Conservation (phyloP, 305 asterid species). For the Euphrasia arctica region DNA sequence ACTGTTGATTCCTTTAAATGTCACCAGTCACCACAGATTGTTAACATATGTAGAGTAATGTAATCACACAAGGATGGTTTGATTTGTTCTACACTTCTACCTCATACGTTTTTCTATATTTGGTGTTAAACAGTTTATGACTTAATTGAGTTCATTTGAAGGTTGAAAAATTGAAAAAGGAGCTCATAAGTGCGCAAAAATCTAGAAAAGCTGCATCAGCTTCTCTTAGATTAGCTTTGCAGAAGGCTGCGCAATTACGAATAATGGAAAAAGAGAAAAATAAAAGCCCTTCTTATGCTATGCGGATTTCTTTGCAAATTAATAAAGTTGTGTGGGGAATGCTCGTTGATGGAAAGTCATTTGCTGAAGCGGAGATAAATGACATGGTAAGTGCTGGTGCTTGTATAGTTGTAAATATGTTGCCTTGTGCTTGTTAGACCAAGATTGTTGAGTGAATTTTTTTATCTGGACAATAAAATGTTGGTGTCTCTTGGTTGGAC, state of each 20-base stretch:
- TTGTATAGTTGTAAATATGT: neutral
- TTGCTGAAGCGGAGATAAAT: conserved; percentile 99
- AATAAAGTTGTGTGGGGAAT: conserved; percentile 95
- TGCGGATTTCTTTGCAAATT: conserved; percentile 94
- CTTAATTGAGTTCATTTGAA: conserved; percentile 38
- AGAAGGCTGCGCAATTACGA: conserved; percentile 95
- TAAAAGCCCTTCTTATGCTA: conserved; percentile 98
- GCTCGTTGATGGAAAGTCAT: conserved; percentile 96
- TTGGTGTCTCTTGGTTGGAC: conserved; percentile 1
- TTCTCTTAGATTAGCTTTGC: conserved; percentile 86
- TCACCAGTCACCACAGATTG: neutral
- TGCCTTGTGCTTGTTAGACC: conserved; percentile 22
- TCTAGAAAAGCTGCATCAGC: conserved; percentile 90
- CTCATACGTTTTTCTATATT: conserved; percentile 21
- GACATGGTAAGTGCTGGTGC: conserved; percentile 68
- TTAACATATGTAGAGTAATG: conserved; percentile 16
- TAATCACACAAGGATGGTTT: neutral
- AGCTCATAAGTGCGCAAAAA: conserved; percentile 69
- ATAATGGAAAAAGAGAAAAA: conserved; percentile 93
- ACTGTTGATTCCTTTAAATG: conserved; percentile 17
- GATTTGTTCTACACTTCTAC: conserved; percentile 21
- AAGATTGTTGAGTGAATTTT: conserved; percentile 17
- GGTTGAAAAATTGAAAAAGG: conserved; percentile 82
- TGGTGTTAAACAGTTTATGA: conserved; percentile 18
- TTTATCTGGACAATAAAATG: conserved; percentile 13